A percentile compares a stretch with the other conserved stretches of the same genome.
These are phyloP conservation scores for Starmerella apicola DNA, from an alignment of 805 yeast species.

Conservation along the genomic window DNA sequence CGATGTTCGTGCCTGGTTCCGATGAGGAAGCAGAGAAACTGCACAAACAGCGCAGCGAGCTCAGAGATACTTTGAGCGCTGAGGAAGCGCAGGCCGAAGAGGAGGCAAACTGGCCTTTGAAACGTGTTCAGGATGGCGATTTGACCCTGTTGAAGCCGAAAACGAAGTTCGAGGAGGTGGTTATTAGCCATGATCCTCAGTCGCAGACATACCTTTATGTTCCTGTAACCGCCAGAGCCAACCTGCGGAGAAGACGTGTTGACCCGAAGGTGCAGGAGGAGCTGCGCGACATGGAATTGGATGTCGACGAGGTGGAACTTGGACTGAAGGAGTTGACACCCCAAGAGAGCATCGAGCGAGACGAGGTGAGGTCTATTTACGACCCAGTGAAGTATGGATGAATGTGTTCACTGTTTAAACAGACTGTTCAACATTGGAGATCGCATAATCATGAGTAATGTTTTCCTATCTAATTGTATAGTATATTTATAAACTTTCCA, in stretches of 20 bases:
- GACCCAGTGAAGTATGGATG: slow-evolving; percentile 70
- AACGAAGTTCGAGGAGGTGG: slow-evolving; percentile 50
- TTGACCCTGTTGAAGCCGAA: slow-evolving; percentile 28
- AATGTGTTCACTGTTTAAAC: too few relatives aligned
- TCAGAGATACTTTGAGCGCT: slow-evolving; percentile 27
- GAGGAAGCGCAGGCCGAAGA: slow-evolving; percentile 19
- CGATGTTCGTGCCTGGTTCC: slow-evolving; percentile 44
- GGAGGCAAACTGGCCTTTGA: slow-evolving; percentile 38
- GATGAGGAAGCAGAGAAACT: slow-evolving; percentile 32
- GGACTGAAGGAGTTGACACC: slow-evolving; percentile 61
- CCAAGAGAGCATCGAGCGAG: slow-evolving; percentile 55
- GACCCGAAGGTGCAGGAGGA: slow-evolving; percentile 39
- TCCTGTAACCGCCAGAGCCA: slow-evolving; percentile 66
- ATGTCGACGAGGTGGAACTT: slow-evolving; percentile 50
- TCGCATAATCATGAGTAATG: too few relatives aligned
- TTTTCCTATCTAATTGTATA: too few relatives aligned
- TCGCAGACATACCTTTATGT: slow-evolving; percentile 54
- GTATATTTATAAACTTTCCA: too few relatives aligned
- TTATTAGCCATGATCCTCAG: slow-evolving; percentile 45
- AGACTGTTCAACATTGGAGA: too few relatives aligned
- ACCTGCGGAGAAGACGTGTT: slow-evolving; percentile 74
- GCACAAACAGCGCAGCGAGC: slow-evolving; percentile 35
- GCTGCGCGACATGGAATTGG: slow-evolving; percentile 36
- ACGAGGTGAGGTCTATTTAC: slow-evolving; percentile 50
- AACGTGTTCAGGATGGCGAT: slow-evolving; percentile 68